These are phyloP conservation scores for Cyphellophora europaea DNA, from an alignment of 2,329 filamentous ascomycete genomes.

Conservation along the genomic window DNA sequence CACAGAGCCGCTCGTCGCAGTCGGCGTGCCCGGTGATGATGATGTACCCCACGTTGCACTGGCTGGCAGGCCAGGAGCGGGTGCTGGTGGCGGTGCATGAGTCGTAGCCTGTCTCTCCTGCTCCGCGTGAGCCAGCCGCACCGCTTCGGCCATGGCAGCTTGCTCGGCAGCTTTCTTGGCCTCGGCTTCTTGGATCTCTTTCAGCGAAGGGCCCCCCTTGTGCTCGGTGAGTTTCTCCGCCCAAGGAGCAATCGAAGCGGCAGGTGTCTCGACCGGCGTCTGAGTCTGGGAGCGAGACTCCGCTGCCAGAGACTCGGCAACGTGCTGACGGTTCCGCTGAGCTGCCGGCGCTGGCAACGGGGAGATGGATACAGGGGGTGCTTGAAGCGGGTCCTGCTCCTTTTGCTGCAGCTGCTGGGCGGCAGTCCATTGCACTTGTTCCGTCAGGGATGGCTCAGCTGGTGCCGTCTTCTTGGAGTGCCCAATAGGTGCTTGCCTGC, in stretches of 20 bases:
- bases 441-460: constrained; percentile 53
- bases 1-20: constrained; percentile 31
- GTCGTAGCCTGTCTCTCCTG: constrained; percentile 56
- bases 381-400: constrained; percentile 48
- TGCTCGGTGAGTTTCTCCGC: constrained; percentile 69
- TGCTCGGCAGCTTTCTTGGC: constrained; percentile 84
- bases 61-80: constrained; percentile 66
- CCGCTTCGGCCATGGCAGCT: constrained; percentile 69
- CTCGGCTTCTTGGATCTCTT: constrained; percentile 94
- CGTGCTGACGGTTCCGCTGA: constrained; percentile 71
- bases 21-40: constrained; percentile 58
- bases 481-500: constrained; percentile 11
- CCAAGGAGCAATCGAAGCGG: constrained; percentile 82
- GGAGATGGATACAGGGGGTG: constrained; percentile 64
- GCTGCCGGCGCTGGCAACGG: constrained; percentile 82
- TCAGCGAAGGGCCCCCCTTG: constrained; percentile 80
- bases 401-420: constrained; percentile 19
- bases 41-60: constrained; percentile 79
- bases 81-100: constrained; percentile 59
- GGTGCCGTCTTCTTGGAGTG: constrained; percentile 15
- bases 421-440: constrained; percentile 72
- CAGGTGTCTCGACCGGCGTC: constrained; percentile 58
- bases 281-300: constrained; percentile 66
- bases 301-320: constrained; percentile 62
- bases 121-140: constrained; percentile 66